Evolutionary conservation across 1,284 basidiomycete genomes (phyloP), one percentile per base, ranked within the genome.

Genomic region (Rhodotorula sp.): DNA sequence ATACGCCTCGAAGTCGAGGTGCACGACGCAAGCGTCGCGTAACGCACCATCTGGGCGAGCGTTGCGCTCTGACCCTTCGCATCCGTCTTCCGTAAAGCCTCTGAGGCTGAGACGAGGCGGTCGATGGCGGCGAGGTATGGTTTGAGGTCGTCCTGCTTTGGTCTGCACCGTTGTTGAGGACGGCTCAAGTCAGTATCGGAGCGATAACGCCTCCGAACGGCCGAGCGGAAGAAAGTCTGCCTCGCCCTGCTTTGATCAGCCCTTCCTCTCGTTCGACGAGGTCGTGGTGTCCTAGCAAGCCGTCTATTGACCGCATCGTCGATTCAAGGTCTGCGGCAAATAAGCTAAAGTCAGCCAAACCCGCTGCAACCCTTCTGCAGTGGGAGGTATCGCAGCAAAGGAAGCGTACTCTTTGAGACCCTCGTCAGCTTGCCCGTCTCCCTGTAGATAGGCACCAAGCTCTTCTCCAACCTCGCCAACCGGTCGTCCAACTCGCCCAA

Each of bases 401-500:
- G 40, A 44, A 15, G 48, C 71, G 37, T 31, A 75, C 73, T 75
- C 63, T 75, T 75, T 9, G 62, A 62, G 1, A 75, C 67, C 24
- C 74, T 57, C 2, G 67, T 73, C 34, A 75, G 57, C 52, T 61
- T 68, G 15, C 71, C 71, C 16, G 74, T 75, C 65, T 73, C 67
- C 24, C 66, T 70, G 70, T 78, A 75, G 54, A 78, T 78, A 46
- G 75, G 73, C 22, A 76, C 73, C 26, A 78, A 60, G 57, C 57
- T 66, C 68, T 75, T 75, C 54, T 78, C 76, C 15, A 77, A 62
- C 24, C 72, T 61, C 15, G 74, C 75, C 37, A 77, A 65, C 47
- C 81, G 76, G 62, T 80, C 78, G 71, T 82, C 81, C 67, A 82
- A 80, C 37, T 78, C 76, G n/a, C 78, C 78, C 22, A 82, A 75